Percentiles rank a stretch among this genome's conserved stretches.
These are phyloP conservation scores for Rhizopus stolonifer DNA, from an alignment of 371 early-diverging fungal genomes.

Conservation along the genomic window DNA sequence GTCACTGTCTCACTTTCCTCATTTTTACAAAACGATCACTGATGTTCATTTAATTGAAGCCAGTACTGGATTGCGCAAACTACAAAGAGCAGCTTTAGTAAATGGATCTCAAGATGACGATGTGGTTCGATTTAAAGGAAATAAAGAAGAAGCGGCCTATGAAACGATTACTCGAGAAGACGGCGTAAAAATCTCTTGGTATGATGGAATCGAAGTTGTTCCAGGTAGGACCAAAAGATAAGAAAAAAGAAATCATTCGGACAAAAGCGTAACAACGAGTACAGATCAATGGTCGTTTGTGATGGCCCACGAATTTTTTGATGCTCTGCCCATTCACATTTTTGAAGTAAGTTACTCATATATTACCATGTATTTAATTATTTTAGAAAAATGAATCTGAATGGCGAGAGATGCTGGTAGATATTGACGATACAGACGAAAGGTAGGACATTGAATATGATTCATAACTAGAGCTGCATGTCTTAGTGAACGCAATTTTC, in stretches of 20 bases:
- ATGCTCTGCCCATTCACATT: slow-evolving; percentile 90
- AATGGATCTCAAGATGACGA: slow-evolving; percentile 45
- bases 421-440: slow-evolving; percentile 67
- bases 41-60: slow-evolving; percentile 84
- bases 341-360: slow-evolving; percentile 80
- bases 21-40: slow-evolving; percentile 60
- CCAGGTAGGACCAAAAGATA: slow-evolving; percentile 40
- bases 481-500: slow-evolving; percentile 70
- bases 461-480: neutral
- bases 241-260: neutral
- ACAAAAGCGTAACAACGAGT: neutral
- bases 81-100: slow-evolving; percentile 63
- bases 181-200: slow-evolving; percentile 69
- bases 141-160: slow-evolving; percentile 25
- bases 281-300: slow-evolving; percentile 60
- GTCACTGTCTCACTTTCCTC: slow-evolving; percentile 67
- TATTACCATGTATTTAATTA: neutral
- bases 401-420: slow-evolving; percentile 90
- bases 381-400: slow-evolving; percentile 67
- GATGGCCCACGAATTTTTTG: slow-evolving; percentile 96
- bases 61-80: slow-evolving; percentile 71
- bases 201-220: slow-evolving; percentile 68
- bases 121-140: slow-evolving; percentile 28
- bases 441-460: slow-evolving; percentile 29
- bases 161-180: slow-evolving; percentile 43